Percentiles rank a stretch among this genome's conserved stretches.
Conservation (phyloP, 495 filamentous ascomycete genomes). For the Hypoxylon trugodes region DNA sequence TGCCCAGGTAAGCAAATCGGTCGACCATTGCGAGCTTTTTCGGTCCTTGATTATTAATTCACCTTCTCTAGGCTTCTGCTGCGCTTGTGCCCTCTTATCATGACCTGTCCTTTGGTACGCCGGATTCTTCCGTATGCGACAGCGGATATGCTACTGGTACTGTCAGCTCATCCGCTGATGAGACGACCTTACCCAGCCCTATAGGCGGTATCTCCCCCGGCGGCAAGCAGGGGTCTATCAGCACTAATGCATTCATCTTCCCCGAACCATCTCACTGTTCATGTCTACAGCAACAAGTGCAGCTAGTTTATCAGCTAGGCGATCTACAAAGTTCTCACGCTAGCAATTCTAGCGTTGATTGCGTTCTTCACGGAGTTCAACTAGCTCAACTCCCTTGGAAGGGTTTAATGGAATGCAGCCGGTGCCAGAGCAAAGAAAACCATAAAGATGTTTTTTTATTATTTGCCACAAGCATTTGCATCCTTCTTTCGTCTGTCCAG, state of each 20-base stretch:
- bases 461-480: slow-evolving; percentile 3
- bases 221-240: neutral
- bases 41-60: neutral
- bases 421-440: neutral
- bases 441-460: neutral
- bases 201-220: neutral
- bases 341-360: neutral
- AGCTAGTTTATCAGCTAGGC: slow-evolving; percentile 2
- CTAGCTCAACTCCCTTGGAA: neutral
- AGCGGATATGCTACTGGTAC: neutral
- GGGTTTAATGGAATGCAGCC: neutral
- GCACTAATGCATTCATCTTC: neutral
- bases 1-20: neutral
- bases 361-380: neutral
- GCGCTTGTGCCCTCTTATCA: neutral
- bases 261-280: neutral
- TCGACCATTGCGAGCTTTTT: neutral
- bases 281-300: slow-evolving; percentile 1
- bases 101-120: neutral
- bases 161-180: neutral
- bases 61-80: neutral
- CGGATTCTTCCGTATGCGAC: neutral
- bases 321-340: neutral
- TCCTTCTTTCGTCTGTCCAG: neutral
- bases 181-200: neutral